Evolutionary conservation across 2,329 filamentous ascomycete genomes (phyloP).

Genomic region (Stagonosporopsis chrysanthemi): DNA sequence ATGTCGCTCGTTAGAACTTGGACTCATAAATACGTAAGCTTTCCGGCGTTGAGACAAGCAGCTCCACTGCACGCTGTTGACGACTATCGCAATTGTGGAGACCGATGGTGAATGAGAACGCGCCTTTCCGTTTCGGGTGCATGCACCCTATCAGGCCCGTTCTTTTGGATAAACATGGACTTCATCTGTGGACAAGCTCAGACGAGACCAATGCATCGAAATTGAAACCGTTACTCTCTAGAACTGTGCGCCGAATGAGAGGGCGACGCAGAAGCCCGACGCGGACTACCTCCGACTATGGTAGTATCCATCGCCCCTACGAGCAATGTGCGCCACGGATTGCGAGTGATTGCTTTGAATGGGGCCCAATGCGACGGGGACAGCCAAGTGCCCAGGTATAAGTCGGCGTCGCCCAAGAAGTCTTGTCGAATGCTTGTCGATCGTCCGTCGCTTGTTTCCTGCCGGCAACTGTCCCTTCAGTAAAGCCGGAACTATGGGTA

Average conservation of each 20-base stretch:
- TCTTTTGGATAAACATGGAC: slow-evolving; percentile 2
- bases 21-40: slow-evolving; percentile 4
- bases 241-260: neutral
- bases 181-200: neutral
- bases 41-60: slow-evolving; percentile 7
- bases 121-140: slow-evolving; percentile 9
- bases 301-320: slow-evolving; percentile 6
- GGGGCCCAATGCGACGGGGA: neutral
- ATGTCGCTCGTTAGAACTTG: neutral
- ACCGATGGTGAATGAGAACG: slow-evolving; percentile 14
- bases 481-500: slow-evolving; percentile 7
- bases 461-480: neutral
- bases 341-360: neutral
- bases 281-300: neutral
- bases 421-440: slow-evolving; percentile 16
- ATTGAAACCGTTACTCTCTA: neutral
- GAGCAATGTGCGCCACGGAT: slow-evolving; percentile 6
- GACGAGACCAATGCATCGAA: neutral
- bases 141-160: slow-evolving; percentile 1
- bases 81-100: slow-evolving; percentile 20
- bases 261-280: neutral
- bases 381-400: slow-evolving; percentile 10
- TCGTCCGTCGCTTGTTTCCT: slow-evolving; percentile 1
- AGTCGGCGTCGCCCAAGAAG: slow-evolving; percentile 12
- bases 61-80: neutral